Percentiles rank a stretch among this genome's conserved stretches.
Conservation (phyloP, 2,329 filamentous ascomycete genomes). For the Fusarium sulawesiense region DNA sequence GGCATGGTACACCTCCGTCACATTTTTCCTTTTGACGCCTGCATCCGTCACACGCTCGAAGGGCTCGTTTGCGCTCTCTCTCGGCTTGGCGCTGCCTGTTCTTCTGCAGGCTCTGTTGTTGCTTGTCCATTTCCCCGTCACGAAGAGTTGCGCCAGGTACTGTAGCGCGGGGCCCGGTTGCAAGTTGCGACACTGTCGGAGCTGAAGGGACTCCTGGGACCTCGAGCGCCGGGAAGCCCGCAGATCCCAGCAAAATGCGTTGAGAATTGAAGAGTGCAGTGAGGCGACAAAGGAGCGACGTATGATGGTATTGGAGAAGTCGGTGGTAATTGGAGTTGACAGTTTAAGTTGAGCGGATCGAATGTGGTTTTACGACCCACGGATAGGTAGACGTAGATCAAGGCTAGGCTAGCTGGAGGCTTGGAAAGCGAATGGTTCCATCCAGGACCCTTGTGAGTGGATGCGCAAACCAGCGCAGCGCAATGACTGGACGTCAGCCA, state of each 20-base stretch:
- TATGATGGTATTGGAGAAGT: slow-evolving; percentile 11
- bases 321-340: slow-evolving; percentile 27
- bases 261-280: slow-evolving; percentile 8
- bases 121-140: slow-evolving; percentile 48
- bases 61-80: slow-evolving; percentile 47
- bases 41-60: slow-evolving; percentile 61
- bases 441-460: slow-evolving; percentile 42
- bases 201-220: slow-evolving; percentile 39
- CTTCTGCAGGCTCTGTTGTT: slow-evolving; percentile 47
- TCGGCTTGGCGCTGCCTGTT: slow-evolving; percentile 47
- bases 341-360: slow-evolving; percentile 43
- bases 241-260: slow-evolving; percentile 44
- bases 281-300: slow-evolving; percentile 8
- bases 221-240: slow-evolving; percentile 45
- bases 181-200: slow-evolving; percentile 41
- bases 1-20: slow-evolving; percentile 65
- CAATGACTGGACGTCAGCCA: slow-evolving; percentile 14
- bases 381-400: slow-evolving; percentile 33
- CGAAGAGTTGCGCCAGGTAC: slow-evolving; percentile 36
- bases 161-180: slow-evolving; percentile 40
- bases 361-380: slow-evolving; percentile 46
- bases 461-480: slow-evolving; percentile 19
- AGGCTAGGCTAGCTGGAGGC: slow-evolving; percentile 36
- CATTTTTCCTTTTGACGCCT: slow-evolving; percentile 68
- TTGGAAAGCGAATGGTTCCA: slow-evolving; percentile 46